Evolutionary conservation across 106 monocot genomes (phyloP), one percentile per base, ranked within the genome.

Genomic region (Hemerocallis citrina): DNA sequence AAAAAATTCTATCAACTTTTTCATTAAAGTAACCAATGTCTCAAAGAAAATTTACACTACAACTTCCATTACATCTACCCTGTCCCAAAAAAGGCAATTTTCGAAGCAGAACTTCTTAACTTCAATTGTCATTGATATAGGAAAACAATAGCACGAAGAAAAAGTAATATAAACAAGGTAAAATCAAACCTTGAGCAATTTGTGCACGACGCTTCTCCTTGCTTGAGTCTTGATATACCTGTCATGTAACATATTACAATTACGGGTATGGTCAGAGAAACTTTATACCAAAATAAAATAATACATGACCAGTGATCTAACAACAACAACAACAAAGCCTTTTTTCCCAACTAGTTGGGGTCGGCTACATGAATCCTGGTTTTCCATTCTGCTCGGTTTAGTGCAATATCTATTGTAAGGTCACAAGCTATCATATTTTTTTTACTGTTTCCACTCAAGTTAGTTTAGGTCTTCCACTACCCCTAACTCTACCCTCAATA

Each of bases 191-290:
- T 98, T 98, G 96, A 68, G 96, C 83, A 60, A 98, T 98, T 75
- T 81, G 81, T 61, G 87, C 52, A 57, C 96, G 96, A 1, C 96
- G 78, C 67, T 88, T 98, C 64, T 98, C 96, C 79, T 98, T 98
- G 11, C 83, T 86, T 52, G 86, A 72, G 24, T 98, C 96, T 85
- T 91, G 96, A 68, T 98, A 98, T 29, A 81, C 96, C 96, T 98
- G 68, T 65, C 32, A 65, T 19, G 27, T 20, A 45, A 46, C 10
- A 64, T 33, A 22, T 51, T 16, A 71, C n/a, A n/a, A n/a, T n/a
- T n/a, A n/a, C n/a, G n/a, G n/a, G n/a, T n/a, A 50, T 23, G 0
- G n/a, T 4, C 16, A 9, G 21, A 49, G 22, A 16, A 33, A 2
- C 11, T 46, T 15, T 41, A 41, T 41, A 1, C 11, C 41, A 41